Evolutionary conservation across 2,329 filamentous ascomycete species (phyloP).

Genomic region (Trichoderma koningiopsis): DNA sequence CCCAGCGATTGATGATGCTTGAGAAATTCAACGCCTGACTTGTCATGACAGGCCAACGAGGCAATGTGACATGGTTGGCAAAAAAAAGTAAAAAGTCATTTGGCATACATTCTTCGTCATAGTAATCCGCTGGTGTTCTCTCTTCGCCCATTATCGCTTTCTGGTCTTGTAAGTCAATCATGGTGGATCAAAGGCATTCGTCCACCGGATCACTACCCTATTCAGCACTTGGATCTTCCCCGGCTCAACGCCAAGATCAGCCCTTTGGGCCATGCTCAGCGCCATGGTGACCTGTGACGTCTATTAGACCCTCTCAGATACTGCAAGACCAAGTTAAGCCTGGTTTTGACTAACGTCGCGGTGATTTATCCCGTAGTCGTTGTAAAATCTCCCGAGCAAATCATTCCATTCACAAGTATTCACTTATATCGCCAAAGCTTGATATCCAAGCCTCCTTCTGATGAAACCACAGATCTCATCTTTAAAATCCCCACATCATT

Average conservation of each 20-base stretch:
- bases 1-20: not conserved
- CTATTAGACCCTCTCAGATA: not conserved
- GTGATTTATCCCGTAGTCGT: not conserved
- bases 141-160: not conserved
- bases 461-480: not conserved
- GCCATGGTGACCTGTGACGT: slow-evolving; percentile 10
- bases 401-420: not conserved
- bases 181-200: not conserved
- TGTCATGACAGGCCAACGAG: not conserved
- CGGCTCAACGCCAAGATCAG: slow-evolving; percentile 12
- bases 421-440: not conserved
- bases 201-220: slow-evolving; percentile 9
- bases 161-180: not conserved
- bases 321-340: not conserved
- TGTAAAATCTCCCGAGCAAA: not conserved
- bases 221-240: slow-evolving; percentile 1
- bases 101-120: not conserved
- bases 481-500: not conserved
- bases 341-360: not conserved
- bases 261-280: not conserved
- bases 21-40: not conserved
- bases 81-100: not conserved
- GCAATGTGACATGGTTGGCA: not conserved
- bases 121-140: not conserved
- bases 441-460: not conserved